Evolutionary conservation across 2,329 filamentous ascomycete species (phyloP).

Genomic region (Neurospora sp.): DNA sequence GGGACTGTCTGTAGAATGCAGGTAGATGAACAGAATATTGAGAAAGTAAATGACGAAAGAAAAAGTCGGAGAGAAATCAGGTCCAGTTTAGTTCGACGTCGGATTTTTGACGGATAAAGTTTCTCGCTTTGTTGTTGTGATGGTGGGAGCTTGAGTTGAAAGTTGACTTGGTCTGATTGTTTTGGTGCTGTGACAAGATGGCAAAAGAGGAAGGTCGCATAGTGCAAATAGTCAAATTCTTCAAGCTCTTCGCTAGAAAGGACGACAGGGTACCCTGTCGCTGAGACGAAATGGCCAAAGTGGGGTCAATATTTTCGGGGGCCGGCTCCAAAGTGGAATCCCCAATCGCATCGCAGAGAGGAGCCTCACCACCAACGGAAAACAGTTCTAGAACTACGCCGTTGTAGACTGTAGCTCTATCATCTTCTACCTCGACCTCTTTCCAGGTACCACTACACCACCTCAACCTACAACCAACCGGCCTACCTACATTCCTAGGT

Average conservation of each 20-base stretch:
- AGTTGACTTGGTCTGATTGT: too few relatives aligned
- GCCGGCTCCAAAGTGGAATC: not conserved
- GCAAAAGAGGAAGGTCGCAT: not conserved
- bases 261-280: not conserved
- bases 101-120: not conserved
- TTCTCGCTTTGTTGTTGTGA: not conserved
- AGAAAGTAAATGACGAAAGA: not conserved
- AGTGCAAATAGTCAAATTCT: not conserved
- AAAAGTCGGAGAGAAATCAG: not conserved
- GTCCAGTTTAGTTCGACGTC: not conserved
- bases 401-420: not conserved
- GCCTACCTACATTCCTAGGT: not conserved
- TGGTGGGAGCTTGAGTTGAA: not conserved
- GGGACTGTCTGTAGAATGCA: not conserved
- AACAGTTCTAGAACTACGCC: not conserved
- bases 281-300: not conserved
- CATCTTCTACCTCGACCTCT: not conserved
- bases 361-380: not conserved
- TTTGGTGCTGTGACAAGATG: too few relatives aligned
- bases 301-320: not conserved
- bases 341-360: not conserved
- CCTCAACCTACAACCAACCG: not conserved
- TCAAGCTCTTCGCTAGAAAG: not conserved
- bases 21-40: not conserved
- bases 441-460: not conserved